Base-by-base conservation (phyloP, 805 yeast species). In the Saturnispora mendoncae region DNA sequence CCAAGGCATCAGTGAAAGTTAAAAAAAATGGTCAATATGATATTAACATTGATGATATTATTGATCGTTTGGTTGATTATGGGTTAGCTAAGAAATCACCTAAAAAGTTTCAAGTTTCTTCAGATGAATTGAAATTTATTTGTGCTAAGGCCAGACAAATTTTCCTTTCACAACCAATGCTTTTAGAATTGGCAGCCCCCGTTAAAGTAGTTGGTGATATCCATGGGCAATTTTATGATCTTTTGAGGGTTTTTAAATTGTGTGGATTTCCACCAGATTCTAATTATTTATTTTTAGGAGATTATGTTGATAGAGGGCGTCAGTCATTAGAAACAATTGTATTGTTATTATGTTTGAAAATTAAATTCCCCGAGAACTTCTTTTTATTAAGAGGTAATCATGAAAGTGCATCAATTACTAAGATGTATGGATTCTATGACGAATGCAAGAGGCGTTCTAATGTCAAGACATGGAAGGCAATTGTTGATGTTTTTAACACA, bases 121-220 rank as follows among this genome's bases (percentile, higher is more conserved):
- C 67, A 3, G 60, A 67, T 50, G 84, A 80, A 51, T 67, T 80
- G 34, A 77, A 72, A 53, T 63, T 66, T 48, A 68, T 80, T 33
- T 71, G 82, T 55, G 66, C 73, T 17, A 72, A 67, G 47, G 71
- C 83, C 4, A 64, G 85, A 43, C 72, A 76, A 37, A 65, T 80
- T 14, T 78, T 80, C 42, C 53, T 79, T 56, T 66, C 62, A 8
- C 88, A 80, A 51, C 87, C 88, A 7, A 70, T 79, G 26, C 56
- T 80, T 39, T 63, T 80, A 45, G 75, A 77, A 49, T 61, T 80
- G 46, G 77, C 82, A 2, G 81, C 92, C 0, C 88, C 92, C 0
- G 90, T 83, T 3, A 84, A 84, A 57, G 74, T 84, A 44, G 90
- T 83, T 6, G 92, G 92, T 33, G 87, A 85, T 61, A 80, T 84